Evolutionary conservation across 2,329 filamentous ascomycete genomes (phyloP).

Genomic region (Beauveria australis): DNA sequence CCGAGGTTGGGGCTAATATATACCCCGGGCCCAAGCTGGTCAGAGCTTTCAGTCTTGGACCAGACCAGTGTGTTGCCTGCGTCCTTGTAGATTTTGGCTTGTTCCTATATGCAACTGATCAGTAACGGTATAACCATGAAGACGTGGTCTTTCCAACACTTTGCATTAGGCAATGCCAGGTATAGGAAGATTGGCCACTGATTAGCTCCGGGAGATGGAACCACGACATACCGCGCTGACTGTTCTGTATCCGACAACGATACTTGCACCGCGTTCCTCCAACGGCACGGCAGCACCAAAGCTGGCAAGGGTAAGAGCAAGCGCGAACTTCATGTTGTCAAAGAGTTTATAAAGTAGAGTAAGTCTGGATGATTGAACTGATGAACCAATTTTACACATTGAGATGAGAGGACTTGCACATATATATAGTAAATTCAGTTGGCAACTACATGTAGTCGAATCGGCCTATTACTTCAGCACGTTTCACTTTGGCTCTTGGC

Average conservation of each 20-base stretch:
- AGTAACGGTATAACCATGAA: not conserved
- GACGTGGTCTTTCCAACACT: not conserved
- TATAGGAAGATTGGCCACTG: not conserved
- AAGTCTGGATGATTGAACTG: not conserved
- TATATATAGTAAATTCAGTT: not conserved
- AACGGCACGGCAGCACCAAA: not conserved
- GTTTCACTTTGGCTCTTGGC: not conserved
- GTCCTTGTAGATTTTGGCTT: not conserved
- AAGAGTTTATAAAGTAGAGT: not conserved
- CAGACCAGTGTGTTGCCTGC: not conserved
- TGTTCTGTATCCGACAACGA: not conserved
- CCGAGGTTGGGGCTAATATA: not conserved
- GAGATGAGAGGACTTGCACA: not conserved
- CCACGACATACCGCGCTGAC: not conserved
- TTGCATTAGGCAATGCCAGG: not conserved
- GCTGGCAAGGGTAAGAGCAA: not conserved
- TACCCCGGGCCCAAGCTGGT: not conserved
- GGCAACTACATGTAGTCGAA: not conserved
- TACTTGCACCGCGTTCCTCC: not conserved
- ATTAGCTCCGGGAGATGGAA: not conserved
- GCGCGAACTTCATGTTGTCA: not conserved
- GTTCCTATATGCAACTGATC: not conserved
- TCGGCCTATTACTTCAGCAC: not conserved
- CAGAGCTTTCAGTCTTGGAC: not conserved
- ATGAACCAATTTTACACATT: not conserved